Evolutionary conservation across 495 filamentous ascomycete species (phyloP).

Genomic region (Cairneyella variabilis): DNA sequence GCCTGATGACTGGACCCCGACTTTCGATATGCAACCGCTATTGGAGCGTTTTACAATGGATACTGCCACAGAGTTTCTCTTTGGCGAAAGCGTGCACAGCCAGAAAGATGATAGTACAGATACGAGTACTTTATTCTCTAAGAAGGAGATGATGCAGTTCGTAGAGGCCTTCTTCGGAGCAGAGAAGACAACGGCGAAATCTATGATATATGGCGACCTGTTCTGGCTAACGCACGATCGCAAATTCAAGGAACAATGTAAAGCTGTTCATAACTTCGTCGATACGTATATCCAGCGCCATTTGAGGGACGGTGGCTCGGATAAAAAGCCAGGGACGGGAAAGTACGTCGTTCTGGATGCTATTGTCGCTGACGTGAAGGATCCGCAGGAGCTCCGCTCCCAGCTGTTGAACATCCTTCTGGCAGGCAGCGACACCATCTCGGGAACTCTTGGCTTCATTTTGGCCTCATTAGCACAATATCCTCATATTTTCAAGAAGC

Average conservation of each 20-base stretch:
- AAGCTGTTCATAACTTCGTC: conserved; percentile 21
- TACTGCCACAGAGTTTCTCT: conserved; percentile 65
- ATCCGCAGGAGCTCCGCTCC: conserved; percentile 35
- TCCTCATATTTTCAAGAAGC: conserved; percentile 41
- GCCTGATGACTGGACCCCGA: conserved; percentile 36
- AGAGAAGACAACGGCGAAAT: conserved; percentile 18
- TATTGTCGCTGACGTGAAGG: conserved; percentile 34
- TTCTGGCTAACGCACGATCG: conserved; percentile 15
- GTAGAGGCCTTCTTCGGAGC: conserved; percentile 24
- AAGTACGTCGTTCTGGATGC: conserved; percentile 51
- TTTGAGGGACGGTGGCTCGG: conserved; percentile 24
- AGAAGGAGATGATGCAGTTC: conserved; percentile 23
- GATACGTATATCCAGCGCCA: conserved; percentile 15
- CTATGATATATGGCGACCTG: conserved; percentile 14
- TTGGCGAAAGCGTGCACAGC: conserved; percentile 40
- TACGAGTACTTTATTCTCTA: conserved; percentile 28
- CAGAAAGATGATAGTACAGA: conserved; percentile 20
- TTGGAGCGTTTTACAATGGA: conserved; percentile 66
- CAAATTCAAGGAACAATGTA: conserved; percentile 18
- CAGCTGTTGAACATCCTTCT: conserved; percentile 50
- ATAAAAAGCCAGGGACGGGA: conserved; percentile 10
- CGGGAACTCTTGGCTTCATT: conserved; percentile 42
- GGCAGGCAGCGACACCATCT: conserved; percentile 55
- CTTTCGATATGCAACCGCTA: conserved; percentile 51
- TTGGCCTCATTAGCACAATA: conserved; percentile 41